Evolutionary conservation across 345 rosid genomes (phyloP).

Genomic region (Bruguiera parviflora): DNA sequence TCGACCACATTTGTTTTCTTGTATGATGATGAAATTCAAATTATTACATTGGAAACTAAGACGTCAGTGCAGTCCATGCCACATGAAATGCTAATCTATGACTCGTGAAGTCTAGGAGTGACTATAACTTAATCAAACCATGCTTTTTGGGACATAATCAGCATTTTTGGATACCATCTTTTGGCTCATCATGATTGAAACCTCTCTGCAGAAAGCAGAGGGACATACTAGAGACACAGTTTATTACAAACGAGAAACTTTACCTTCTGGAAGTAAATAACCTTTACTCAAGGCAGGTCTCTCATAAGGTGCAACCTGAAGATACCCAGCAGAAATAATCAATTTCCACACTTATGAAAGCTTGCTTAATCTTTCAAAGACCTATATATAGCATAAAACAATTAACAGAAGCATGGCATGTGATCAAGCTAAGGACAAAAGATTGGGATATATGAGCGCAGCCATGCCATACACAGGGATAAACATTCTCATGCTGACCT

Average conservation of each 20-base stretch:
- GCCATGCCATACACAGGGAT: neutral
- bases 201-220: neutral
- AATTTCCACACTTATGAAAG: neutral
- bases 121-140: neutral
- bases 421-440: neutral
- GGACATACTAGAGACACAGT: neutral
- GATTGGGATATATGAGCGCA: neutral
- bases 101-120: neutral
- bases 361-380: neutral
- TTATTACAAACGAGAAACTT: conserved; percentile 6
- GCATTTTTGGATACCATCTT: neutral
- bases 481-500: neutral
- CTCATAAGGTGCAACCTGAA: conserved; percentile 83
- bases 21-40: neutral
- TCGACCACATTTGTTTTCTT: neutral
- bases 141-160: neutral
- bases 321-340: conserved; percentile 11
- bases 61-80: neutral
- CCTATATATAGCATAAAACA: neutral
- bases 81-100: neutral
- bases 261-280: conserved; percentile 78
- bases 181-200: neutral
- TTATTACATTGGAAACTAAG: neutral
- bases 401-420: neutral
- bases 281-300: conserved; percentile 96